Evolutionary conservation across 2,329 filamentous ascomycete species (phyloP), one percentile per base, ranked within the genome.

Genomic region (Metarhizium guizhouense): DNA sequence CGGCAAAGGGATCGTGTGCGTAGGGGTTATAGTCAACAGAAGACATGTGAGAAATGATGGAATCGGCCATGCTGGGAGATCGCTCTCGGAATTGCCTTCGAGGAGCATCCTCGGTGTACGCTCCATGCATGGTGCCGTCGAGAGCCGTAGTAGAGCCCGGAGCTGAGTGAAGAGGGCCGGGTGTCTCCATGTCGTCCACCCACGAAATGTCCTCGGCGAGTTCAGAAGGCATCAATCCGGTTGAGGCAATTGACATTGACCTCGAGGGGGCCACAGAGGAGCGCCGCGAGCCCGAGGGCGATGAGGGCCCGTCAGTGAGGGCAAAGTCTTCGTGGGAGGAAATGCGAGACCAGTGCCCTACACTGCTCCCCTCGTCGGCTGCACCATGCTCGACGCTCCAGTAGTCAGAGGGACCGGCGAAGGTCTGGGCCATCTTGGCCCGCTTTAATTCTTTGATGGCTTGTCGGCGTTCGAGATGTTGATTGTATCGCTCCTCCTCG

Each of bases 301-400:
- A 77, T 0, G 66, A 59, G 3, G 65, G 64, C 13, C 67, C 68
- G 20, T 72, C 72, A 14, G 68, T 60, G 32, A 67, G 60, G 32
- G 67, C 69, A 42, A 75, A 69, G 51, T 76, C 69, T 3, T 76
- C 71, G 49, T 65, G 65, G 25, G 73, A 74, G 3, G 73, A 65
- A 51, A 76, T 71, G 53, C 76, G 75, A 48, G 73, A 74, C 55
- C 73, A 72, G 11, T 60, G 68, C 18, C 69, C 65, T n/a, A 65
- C 59, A 50, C 67, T 70, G 53, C 65, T 65, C 13, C 75, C 74
- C 47, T 84, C 81, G 29, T 81, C 78, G 36, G 77, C 77, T 42
- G 75, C 83, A 50, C 87, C 89, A 66, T 91, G 84, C 65, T 96
- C 90, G 58, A 92, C 79, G 72, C 91, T 96, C 90, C 91, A 96